Base-by-base conservation (phyloP, 495 filamentous ascomycete species). In the Penicillium robsamsonii region DNA sequence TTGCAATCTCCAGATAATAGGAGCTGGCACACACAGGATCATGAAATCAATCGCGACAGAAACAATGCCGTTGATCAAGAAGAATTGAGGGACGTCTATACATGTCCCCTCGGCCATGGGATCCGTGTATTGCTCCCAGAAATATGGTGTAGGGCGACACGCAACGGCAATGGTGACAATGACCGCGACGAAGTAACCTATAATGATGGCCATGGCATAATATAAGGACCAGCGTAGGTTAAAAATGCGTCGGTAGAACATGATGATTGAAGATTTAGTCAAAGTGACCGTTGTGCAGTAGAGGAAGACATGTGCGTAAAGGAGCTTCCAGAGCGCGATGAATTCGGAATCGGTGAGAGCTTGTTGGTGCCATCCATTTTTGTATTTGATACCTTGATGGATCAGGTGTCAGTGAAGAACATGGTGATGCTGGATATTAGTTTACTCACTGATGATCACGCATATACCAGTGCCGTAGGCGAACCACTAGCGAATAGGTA, bases 11-110 rank as follows among this genome's bases (percentile, higher is more conserved):
- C 62, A 65, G 40, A 77, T 67, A 20, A 71, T 58, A 5, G 72
- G 74, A 47, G 74, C 60, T 5, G 75, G 73, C 25, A 77, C 61
- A n/a, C 65, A 31, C 4, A 79, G 60, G 37, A 77, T 75, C 38
- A 78, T 46, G 0, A 76, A 27, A 59, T 81, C 78, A 30, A 69
- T 72, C 1, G 62, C 46, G 11, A 79, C 66, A 20, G 53, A 42
- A 12, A 25, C 44, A 31, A 63, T 55, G 2, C 56, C 60, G 25
- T 59, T 57, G 38, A 48, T 25, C 12, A 63, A 43, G 38, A 53
- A 63, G 42, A 63, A 59, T 27, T 41, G 22, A 24, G 35, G 44
- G 5, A 59, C n/a, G 17, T 63, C 30, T 42, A 56, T 59, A 12
- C 56, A 49, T 1, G 6, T 38, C 13, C 52, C 48, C 12, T 46